A percentile compares a stretch with the other conserved stretches of the same genome.
Conservation (phyloP, 2,329 filamentous ascomycete genomes). For the Fusarium ambrosium region DNA sequence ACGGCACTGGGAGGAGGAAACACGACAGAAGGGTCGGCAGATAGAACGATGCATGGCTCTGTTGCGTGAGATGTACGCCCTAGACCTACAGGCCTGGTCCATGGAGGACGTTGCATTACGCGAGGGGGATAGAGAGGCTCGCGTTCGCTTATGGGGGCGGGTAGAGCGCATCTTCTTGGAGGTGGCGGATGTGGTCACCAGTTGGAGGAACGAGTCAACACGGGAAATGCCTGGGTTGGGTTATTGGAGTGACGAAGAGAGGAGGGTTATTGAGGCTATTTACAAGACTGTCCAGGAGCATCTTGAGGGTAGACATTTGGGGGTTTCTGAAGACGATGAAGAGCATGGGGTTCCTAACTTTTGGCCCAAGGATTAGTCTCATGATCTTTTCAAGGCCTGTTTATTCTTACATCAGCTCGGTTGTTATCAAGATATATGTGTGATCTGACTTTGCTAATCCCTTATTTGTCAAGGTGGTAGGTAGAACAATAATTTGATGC, state of each 20-base stretch:
- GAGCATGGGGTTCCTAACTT: not conserved
- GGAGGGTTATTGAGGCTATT: not conserved
- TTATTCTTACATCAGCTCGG: not conserved
- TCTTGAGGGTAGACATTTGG: not conserved
- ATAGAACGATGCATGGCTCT: slow-evolving; percentile 3
- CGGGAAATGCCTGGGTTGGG: not conserved
- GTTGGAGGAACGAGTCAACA: not conserved
- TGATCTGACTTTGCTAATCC: not conserved
- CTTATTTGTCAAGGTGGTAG: too few relatives aligned
- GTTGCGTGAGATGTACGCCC: not conserved
- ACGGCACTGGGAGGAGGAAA: not conserved
- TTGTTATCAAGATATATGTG: not conserved
- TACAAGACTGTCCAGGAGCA: slow-evolving; percentile 1
- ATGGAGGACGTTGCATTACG: slow-evolving; percentile 5
- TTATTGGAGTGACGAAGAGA: slow-evolving; percentile 6
- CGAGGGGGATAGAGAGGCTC: not conserved
- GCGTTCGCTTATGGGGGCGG: not conserved
- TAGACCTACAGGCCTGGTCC: not conserved
- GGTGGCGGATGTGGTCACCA: not conserved
- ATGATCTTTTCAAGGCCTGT: too few relatives aligned
- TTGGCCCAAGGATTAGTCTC: not conserved
- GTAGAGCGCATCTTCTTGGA: slow-evolving; percentile 1
- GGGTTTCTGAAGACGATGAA: not conserved
- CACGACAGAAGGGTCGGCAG: not conserved
- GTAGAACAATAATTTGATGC: too few relatives aligned